Evolutionary conservation across 2,329 filamentous ascomycete genomes (phyloP), one percentile per base, ranked within the genome.

Genomic region (Dactylellina sp.): DNA sequence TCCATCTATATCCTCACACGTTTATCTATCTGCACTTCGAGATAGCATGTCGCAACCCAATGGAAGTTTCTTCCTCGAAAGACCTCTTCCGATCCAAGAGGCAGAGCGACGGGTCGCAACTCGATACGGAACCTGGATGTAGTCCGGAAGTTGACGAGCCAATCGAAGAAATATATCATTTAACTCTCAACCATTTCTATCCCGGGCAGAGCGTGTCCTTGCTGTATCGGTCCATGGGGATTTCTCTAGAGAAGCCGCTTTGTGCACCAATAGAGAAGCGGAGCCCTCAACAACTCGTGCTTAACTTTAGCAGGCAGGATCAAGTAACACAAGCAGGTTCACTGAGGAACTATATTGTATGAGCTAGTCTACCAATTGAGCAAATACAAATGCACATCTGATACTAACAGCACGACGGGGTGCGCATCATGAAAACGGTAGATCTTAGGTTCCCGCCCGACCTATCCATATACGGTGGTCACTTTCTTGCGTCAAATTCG

Each of bases 81-180:
- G 55, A 66, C 61, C 56, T 62, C 55, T 57, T 62, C 49, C 61
- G 20, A 32, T 25, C 56, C 52, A 57, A 39, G 47, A 50, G 57
- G 66, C 50, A n/a, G 25, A 32, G 5, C 28, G 20, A 14, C 28
- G 59, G 49, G 12, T 6, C 14, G 20, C 57, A 47, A 47, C 46
- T 55, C 24, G 50, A 50, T 42, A 39, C 28, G n/a, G n/a, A 50
- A 6, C 1, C 25, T 22, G n/a, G 40, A 18, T 5, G 53, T 46
- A 39, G 59, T 9, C 24, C 37, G 20, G 70, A 62, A 28, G 6
- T 25, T 24, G 64, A 74, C 37, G 61, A 61, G 42, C 53, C 42
- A n/a, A 35, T 64, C 14, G 71, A 68, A 44, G 71, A 75, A 42
- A 68, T 64, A 63, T 75, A 63, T 47, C 71, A 75, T 40, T 49